Base-by-base conservation (phyloP, 306 rosid species). In the Psophocarpus tetragonolobus region DNA sequence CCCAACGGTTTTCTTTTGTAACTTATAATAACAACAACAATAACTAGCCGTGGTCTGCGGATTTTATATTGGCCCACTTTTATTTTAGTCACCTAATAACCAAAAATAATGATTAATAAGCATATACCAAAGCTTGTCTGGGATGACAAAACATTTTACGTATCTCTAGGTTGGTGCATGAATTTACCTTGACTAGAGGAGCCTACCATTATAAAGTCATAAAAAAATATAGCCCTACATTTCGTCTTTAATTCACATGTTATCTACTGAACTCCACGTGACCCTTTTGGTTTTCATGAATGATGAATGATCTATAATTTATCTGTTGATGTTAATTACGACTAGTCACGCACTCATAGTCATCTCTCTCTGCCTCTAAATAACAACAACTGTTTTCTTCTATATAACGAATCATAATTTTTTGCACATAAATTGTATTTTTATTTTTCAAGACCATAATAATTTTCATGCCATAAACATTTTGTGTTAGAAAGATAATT, bases 1-100 rank as follows among this genome's bases (percentile, higher is more conserved):
- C 82, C 92, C 88, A 67, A 76, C 58, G 17, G 12, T 62, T 76
- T 76, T 81, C 50, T 53, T 62, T 50, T 29, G 27, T 57, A 75
- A n/a, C 14, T 44, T 77, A 5, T 65, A 21, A 27, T 56, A 15
- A 42, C 35, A 64, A 17, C 73, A 66, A 77, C 32, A 68, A 36
- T 65, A 73, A 56, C 60, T 73, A 48, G 61, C n/a, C 13, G 8
- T 53, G 79, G 26, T 73, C 23, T 64, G 63, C 54, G 70, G 76
- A 74, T 66, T 61, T 42, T 62, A 8, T 57, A 11, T 12, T n/a
- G 60, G 38, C 17, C 50, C 72, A 30, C 62, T 0, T 75, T 38
- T 14, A 27, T 58, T 58, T 58, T 5, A 58, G 17, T 66, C 66
- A 51, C 20, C 29, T 35, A 45, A 24, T 58, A 27, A 44, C 12